Conservation (phyloP, 2,329 filamentous ascomycete genomes). For the Curvularia eragrostidis region DNA sequence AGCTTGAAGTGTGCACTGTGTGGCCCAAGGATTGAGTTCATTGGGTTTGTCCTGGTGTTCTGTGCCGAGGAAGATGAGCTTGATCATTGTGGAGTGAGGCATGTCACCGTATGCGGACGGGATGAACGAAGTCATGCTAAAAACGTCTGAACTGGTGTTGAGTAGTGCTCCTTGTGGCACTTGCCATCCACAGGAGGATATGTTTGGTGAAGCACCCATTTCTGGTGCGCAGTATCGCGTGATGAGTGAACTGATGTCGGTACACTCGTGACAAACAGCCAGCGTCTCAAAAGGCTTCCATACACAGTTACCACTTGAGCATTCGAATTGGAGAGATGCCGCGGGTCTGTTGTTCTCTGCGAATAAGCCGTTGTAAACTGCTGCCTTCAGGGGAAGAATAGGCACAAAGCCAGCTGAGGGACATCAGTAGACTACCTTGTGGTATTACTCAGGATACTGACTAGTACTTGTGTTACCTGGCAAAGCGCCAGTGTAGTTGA, state of each 20-base stretch:
- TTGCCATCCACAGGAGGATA: slow-evolving; percentile 22
- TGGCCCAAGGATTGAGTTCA: slow-evolving; percentile 19
- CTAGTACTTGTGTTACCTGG: slow-evolving; percentile 20
- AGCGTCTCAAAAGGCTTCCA: slow-evolving; percentile 21
- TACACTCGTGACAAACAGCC: slow-evolving; percentile 21
- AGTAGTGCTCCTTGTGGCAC: slow-evolving; percentile 19
- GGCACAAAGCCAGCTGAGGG: slow-evolving; percentile 20
- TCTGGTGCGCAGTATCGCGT: slow-evolving; percentile 21
- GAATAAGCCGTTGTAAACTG: slow-evolving; percentile 23
- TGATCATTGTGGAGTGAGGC: slow-evolving; percentile 23
- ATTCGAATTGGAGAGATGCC: slow-evolving; percentile 21
- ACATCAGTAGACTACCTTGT: not conserved
- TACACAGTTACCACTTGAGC: slow-evolving; percentile 19
- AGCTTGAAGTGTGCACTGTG: slow-evolving; percentile 21
- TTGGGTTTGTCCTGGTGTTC: slow-evolving; percentile 16
- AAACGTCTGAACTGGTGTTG: slow-evolving; percentile 25
- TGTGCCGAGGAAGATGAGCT: slow-evolving; percentile 24
- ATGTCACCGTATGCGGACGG: slow-evolving; percentile 24
- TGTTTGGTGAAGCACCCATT: slow-evolving; percentile 11
- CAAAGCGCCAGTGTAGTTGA: slow-evolving; percentile 19
- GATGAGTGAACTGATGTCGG: slow-evolving; percentile 19
- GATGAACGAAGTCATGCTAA: slow-evolving; percentile 27
- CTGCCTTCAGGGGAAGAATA: slow-evolving; percentile 22
- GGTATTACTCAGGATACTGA: slow-evolving; percentile 4
- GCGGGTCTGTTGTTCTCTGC: slow-evolving; percentile 24